Base-by-base conservation (phyloP, 148 eudicot species). In the Cornus kousa region DNA sequence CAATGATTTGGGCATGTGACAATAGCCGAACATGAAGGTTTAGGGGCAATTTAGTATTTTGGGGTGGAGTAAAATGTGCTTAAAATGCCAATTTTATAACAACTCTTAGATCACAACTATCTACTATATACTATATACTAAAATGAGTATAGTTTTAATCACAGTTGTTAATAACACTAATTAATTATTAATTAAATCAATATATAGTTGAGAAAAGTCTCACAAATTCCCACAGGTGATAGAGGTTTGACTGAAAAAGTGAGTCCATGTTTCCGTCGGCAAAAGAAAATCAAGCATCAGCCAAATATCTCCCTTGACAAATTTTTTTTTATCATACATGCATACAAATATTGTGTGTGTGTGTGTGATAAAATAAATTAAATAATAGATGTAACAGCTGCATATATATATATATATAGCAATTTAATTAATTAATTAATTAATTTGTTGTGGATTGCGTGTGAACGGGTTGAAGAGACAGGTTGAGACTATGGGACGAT, bases 271-370 rank as follows among this genome's bases (percentile, higher is more conserved):
- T 74, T 57, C 35, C 40, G 78, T 80, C 68, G 57, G 40, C 40
- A 46, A 71, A 32, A 75, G 70, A 76, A 80, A 70, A 40, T 76
- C 70, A 77, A 69, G 79, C 79, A 75, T 48, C 37, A 59, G 75
- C 75, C 79, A 75, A 70, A 76, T 79, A 74, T 75, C 60, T 66
- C 23, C 14, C 33, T 53, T 43, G 8, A 43, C 48, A 43, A 43
- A 6, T 3, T 6, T 35, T 6, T 43, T 43, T 3, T 43, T 4
- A 2, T 43, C 20, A 57, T 57, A 35, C 1, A 57, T 57, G 14
- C 20, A 57, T 57, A 9, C 20, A 57, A 1, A 57, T 14, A 57
- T 57, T 57, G 17, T 57, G 62, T 4, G 3, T 43, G 48, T 43
- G 48, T 1, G 48, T 3, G 48, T 2, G 48, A 43, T 4, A 39